These are phyloP conservation scores for Penicillium paxilli DNA, from an alignment of 495 filamentous ascomycete species.

Conservation along the genomic window DNA sequence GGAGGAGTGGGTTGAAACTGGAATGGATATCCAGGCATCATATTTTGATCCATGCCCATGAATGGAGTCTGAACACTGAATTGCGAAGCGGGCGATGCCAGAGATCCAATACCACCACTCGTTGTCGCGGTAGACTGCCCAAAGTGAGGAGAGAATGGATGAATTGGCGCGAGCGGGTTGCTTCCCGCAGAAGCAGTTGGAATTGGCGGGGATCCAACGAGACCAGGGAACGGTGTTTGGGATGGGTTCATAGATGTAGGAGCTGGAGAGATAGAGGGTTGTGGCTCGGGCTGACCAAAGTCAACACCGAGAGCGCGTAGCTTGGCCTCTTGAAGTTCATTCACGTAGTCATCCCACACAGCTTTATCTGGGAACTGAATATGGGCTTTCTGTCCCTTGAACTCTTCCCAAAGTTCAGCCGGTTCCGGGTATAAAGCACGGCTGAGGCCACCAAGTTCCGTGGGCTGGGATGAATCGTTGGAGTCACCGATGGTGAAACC, in stretches of 20 bases:
- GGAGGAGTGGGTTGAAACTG: constrained; percentile 50
- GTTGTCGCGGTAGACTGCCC: constrained; percentile 52
- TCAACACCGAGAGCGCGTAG: constrained; percentile 85
- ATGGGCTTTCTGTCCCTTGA: constrained; percentile 49
- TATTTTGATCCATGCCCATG: constrained; percentile 41
- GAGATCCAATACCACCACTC: constrained; percentile 58
- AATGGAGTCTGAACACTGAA: constrained; percentile 45
- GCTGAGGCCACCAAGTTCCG: constrained; percentile 57
- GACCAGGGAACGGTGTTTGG: constrained; percentile 52
- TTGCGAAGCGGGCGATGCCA: constrained; percentile 57
- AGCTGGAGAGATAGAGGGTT: constrained; percentile 72
- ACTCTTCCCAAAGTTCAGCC: constrained; percentile 56
- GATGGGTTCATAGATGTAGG: constrained; percentile 63
- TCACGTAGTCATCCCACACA: constrained; percentile 84
- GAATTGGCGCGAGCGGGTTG: constrained; percentile 36
- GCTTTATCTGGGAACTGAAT: constrained; percentile 74
- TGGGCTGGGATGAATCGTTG: constrained; percentile 30
- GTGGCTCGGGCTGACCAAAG: constrained; percentile 68
- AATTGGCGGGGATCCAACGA: constrained; percentile 58
- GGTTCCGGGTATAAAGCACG: constrained; percentile 71
- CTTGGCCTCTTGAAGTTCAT: constrained; percentile 82
- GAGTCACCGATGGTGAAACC: constrained; percentile 66
- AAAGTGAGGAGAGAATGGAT: constrained; percentile 47
- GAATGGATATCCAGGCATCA: constrained; percentile 38
- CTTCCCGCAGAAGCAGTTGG: constrained; percentile 45